Evolutionary conservation across 805 yeast species (phyloP).

Genomic region (Cephaloascus fragrans): DNA sequence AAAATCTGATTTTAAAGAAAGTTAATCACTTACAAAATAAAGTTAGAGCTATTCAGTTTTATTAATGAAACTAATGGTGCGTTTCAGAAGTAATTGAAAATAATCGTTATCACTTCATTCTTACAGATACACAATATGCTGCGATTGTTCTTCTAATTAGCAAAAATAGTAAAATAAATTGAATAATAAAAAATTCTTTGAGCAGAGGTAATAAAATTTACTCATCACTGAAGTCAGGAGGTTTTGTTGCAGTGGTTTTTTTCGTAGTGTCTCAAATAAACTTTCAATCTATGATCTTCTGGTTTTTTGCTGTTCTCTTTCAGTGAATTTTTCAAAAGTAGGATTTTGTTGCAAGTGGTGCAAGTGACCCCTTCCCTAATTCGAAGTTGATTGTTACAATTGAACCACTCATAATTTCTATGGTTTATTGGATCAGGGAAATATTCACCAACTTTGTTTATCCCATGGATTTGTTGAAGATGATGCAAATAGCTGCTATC

Average conservation of each 20-base stretch:
- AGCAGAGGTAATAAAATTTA: no score
- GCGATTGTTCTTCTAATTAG: no score
- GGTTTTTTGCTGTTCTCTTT: conserved; percentile 2
- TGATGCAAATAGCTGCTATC: not conserved
- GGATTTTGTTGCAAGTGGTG: not conserved
- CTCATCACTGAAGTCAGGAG: no score
- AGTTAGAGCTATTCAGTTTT: no score
- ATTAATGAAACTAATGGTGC: no score
- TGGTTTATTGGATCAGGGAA: not conserved
- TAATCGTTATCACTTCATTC: no score
- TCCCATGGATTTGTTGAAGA: conserved; percentile 1
- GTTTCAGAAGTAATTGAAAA: no score
- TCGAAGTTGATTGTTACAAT: not conserved
- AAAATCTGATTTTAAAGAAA: conserved; percentile 5
- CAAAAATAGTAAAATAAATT: no score
- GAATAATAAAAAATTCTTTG: no score
- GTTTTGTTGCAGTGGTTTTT: no score
- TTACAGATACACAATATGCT: no score
- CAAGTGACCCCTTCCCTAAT: not conserved
- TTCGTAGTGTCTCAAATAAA: not conserved
- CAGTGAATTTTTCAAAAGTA: not conserved
- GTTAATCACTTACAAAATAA: no score
- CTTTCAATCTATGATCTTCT: conserved; percentile 1
- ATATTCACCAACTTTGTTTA: not conserved
- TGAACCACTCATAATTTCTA: not conserved